phyloP scores from a whole-genome alignment of 768 basidiomycete genomes.

The Amanita rubescens region DNA sequence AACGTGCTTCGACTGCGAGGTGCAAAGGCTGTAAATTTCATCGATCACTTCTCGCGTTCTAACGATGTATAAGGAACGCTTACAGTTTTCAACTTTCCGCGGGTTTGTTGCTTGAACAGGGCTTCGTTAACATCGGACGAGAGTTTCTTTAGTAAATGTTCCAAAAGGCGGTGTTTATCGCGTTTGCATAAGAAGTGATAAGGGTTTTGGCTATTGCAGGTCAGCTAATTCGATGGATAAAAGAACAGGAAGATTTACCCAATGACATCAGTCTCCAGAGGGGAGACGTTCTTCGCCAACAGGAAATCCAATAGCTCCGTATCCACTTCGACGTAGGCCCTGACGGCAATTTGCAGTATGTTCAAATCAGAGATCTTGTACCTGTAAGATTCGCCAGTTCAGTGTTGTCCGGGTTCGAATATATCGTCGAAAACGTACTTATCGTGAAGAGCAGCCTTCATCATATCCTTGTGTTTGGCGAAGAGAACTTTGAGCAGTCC shows the following conservation, averaged over 20 bases:
- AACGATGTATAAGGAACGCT: neutral
- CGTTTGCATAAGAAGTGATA: constrained; percentile 38
- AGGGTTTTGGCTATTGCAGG: constrained; percentile 42
- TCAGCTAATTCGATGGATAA: neutral
- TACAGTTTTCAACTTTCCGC: constrained; percentile 19
- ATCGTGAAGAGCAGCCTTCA: constrained; percentile 33
- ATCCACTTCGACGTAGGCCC: constrained; percentile 12
- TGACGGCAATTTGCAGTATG: constrained; percentile 35
- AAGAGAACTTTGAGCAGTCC: constrained; percentile 39
- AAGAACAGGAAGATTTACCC: constrained; percentile 28
- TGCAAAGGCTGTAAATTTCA: constrained; percentile 41
- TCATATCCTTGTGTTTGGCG: constrained; percentile 31
- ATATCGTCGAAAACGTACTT: constrained; percentile 24
- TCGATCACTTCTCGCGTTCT: neutral
- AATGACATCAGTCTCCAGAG: constrained; percentile 32
- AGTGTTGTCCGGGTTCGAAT: neutral
- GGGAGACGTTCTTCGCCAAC: constrained; percentile 37
- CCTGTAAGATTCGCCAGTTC: constrained; percentile 17
- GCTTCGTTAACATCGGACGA: constrained; percentile 28
- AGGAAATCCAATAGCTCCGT: constrained; percentile 41
- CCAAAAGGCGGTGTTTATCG: constrained; percentile 24
- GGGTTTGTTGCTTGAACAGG: neutral
- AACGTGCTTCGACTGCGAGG: constrained; percentile 34
- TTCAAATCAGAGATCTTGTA: constrained; percentile 42
- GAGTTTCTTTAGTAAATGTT: constrained; percentile 40